Conservation (phyloP, 192 early-diverging fungal species). For the Linnemannia schmuckeri region DNA sequence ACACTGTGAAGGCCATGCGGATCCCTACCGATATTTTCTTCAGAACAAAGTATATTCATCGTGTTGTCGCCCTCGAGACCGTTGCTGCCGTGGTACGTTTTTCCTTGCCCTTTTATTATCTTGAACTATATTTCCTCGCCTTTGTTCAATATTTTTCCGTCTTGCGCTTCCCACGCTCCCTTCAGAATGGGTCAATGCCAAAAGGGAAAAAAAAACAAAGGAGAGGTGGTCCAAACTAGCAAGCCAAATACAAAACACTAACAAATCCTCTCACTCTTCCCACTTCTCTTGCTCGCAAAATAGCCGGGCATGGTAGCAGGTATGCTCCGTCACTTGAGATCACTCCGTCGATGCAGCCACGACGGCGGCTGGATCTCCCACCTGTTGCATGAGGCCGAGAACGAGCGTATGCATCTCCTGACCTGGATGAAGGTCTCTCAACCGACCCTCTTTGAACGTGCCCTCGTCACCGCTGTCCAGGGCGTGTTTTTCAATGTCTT, state of each 20-base stretch:
- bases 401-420: slow-evolving; percentile 84
- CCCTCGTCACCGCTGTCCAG: slow-evolving; percentile 81
- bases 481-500: slow-evolving; percentile 93
- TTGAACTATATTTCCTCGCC: background rate
- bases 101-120: background rate
- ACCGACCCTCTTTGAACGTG: slow-evolving; percentile 72
- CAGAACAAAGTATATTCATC: slow-evolving; percentile 80
- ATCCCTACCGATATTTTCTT: slow-evolving; percentile 79
- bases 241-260: background rate
- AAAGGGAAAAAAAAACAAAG: background rate
- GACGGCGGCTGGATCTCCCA: slow-evolving; percentile 95
- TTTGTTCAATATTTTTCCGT: background rate
- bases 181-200: background rate
- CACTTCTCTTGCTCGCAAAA: slow-evolving; percentile 31
- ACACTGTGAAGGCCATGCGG: slow-evolving; percentile 73
- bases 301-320: slow-evolving; percentile 93
- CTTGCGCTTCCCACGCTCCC: background rate
- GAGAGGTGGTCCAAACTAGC: background rate
- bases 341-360: slow-evolving; percentile 79
- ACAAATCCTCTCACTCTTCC: slow-evolving; percentile 55
- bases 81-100: slow-evolving; percentile 70
- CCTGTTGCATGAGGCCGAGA: slow-evolving; percentile 93
- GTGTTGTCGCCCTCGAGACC: slow-evolving; percentile 84
- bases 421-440: slow-evolving; percentile 84
- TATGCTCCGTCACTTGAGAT: slow-evolving; percentile 82